A percentile compares a stretch with the other conserved stretches of the same genome.
Evolutionary conservation across 2,329 filamentous ascomycete genomes (phyloP).

Genomic region (Tolypocladium pustulatum): DNA sequence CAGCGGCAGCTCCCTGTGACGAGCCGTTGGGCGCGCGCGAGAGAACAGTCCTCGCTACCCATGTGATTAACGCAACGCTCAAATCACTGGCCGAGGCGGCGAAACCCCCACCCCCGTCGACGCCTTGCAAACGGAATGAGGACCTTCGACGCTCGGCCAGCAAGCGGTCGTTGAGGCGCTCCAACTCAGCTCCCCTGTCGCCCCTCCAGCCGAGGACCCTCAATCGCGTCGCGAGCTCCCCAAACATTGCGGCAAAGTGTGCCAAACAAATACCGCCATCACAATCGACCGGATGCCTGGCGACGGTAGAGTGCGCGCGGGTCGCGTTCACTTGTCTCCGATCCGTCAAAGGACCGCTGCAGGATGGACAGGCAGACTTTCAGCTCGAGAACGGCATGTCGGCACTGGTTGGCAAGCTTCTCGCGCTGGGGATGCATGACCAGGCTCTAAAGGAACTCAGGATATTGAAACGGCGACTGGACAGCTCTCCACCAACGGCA

Average conservation of each 20-base stretch:
- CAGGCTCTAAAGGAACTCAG: slow-evolving; percentile 59
- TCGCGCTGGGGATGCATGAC: slow-evolving; percentile 54
- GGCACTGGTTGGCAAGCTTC: slow-evolving; percentile 54
- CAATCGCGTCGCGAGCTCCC: slow-evolving; percentile 49
- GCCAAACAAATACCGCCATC: slow-evolving; percentile 15
- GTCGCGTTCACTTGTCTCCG: slow-evolving; percentile 56
- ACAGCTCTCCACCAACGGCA: slow-evolving; percentile 20
- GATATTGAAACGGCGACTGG: slow-evolving; percentile 53
- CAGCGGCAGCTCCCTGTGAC: slow-evolving; percentile 9
- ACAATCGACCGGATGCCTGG: slow-evolving; percentile 35
- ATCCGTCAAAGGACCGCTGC: slow-evolving; percentile 41
- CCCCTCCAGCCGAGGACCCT: slow-evolving; percentile 51
- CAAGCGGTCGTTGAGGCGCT: slow-evolving; percentile 37
- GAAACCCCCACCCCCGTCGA: slow-evolving; percentile 31
- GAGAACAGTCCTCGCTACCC: slow-evolving; percentile 57
- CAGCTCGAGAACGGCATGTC: slow-evolving; percentile 68
- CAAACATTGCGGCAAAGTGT: slow-evolving; percentile 25
- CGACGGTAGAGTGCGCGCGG: slow-evolving; percentile 59
- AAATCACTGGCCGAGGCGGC: slow-evolving; percentile 59
- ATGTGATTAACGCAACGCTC: slow-evolving; percentile 60
- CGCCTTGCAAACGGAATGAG: slow-evolving; percentile 22
- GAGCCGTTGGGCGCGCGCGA: slow-evolving; percentile 33
- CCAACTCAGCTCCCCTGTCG: slow-evolving; percentile 47
- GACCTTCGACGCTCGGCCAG: slow-evolving; percentile 22
- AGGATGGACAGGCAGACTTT: slow-evolving; percentile 45